Percentiles rank a stretch among this genome's conserved stretches.
Evolutionary conservation across 192 early-diverging fungal genomes (phyloP).

Genomic region (Thoreauomyces humboldtii): DNA sequence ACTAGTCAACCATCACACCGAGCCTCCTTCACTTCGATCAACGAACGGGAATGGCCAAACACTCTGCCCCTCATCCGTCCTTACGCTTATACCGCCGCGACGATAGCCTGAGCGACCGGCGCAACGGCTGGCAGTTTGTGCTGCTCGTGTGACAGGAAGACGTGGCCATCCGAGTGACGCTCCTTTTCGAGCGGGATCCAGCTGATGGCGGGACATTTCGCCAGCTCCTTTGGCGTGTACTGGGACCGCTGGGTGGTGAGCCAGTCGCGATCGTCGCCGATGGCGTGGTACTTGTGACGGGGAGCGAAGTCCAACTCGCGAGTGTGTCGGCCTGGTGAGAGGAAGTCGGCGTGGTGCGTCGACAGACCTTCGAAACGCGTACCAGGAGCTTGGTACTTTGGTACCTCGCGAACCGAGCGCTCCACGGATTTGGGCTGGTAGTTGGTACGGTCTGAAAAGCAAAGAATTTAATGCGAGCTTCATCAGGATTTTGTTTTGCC

Average conservation of each 20-base stretch:
- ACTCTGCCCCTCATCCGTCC: too few species aligned
- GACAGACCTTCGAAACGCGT: conserved; percentile 41
- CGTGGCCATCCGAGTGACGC: conserved; percentile 35
- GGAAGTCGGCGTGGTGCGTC: conserved; percentile 40
- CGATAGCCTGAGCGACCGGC: too few species aligned
- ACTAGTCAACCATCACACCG: too few species aligned
- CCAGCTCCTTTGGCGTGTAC: conserved; percentile 29
- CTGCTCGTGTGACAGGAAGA: conserved; percentile 30
- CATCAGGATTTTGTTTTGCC: not conserved
- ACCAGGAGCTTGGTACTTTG: conserved; percentile 8
- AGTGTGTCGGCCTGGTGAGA: conserved; percentile 9
- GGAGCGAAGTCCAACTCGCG: conserved; percentile 40
- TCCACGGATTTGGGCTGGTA: conserved; percentile 31
- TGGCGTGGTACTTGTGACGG: conserved; percentile 28
- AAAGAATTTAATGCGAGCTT: not conserved
- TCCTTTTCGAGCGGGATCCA: conserved; percentile 29
- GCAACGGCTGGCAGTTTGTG: too few species aligned
- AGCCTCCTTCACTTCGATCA: too few species aligned
- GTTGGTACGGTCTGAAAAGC: conserved; percentile 22
- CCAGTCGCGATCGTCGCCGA: conserved; percentile 47
- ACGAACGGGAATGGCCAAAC: too few species aligned
- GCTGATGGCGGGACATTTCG: conserved; percentile 29
- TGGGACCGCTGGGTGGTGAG: conserved; percentile 33
- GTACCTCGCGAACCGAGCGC: not conserved
- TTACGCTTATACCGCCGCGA: too few species aligned